Percentiles rank a stretch among this genome's conserved stretches.
Conservation (phyloP, 768 basidiomycete species). For the Leccinum disarticulatum region DNA sequence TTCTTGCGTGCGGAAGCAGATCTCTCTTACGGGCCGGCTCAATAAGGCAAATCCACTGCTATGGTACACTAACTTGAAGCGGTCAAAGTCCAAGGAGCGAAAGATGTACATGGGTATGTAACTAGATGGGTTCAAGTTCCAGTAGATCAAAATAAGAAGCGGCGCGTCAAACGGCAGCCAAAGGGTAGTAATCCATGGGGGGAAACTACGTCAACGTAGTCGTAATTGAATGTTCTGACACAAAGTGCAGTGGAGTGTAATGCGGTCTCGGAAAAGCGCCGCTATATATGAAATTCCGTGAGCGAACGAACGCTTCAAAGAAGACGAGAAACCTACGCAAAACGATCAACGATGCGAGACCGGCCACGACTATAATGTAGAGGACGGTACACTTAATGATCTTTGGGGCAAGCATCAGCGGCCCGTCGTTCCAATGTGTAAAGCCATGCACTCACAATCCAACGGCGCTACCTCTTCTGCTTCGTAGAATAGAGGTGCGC, state of each 20-base stretch:
- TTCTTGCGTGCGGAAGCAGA: neutral
- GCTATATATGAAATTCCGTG: slow-evolving; percentile 44
- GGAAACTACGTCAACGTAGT: slow-evolving; percentile 19
- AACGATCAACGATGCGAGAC: slow-evolving; percentile 79
- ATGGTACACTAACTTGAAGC: slow-evolving; percentile 30
- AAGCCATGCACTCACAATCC: slow-evolving; percentile 61
- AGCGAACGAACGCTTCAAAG: slow-evolving; percentile 2
- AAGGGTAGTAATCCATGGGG: slow-evolving; percentile 13
- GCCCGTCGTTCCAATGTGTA: neutral
- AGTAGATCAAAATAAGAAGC: slow-evolving; percentile 15
- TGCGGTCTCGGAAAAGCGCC: slow-evolving; percentile 75
- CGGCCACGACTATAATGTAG: slow-evolving; percentile 72
- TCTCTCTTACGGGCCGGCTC: neutral
- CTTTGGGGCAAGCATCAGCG: slow-evolving; percentile 34
- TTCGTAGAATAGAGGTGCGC: slow-evolving; percentile 91
- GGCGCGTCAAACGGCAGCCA: slow-evolving; percentile 1
- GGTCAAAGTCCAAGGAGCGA: slow-evolving; percentile 14
- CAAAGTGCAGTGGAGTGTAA: slow-evolving; percentile 77
- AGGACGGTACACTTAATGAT: slow-evolving; percentile 84
- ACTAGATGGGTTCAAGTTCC: slow-evolving; percentile 25
- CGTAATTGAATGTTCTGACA: slow-evolving; percentile 78
- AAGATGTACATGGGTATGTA: slow-evolving; percentile 23
- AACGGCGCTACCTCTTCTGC: slow-evolving; percentile 87
- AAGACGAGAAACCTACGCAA: slow-evolving; percentile 57
- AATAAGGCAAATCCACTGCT: slow-evolving; percentile 19